Conservation (phyloP, 2,329 filamentous ascomycete genomes). For the Xylariomycetidae sp. region DNA sequence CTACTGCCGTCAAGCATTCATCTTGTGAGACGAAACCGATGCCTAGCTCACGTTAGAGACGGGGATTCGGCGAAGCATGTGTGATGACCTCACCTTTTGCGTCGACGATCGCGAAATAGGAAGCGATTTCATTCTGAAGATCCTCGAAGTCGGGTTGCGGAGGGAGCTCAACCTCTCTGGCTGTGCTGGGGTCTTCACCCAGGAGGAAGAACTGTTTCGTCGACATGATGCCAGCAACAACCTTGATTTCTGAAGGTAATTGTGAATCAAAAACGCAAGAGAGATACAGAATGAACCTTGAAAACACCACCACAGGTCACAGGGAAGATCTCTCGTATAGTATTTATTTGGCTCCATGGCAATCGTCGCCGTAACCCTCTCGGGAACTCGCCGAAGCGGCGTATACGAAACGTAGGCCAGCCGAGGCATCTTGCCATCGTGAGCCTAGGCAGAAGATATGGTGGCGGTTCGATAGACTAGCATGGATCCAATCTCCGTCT, state of each 20-base stretch:
- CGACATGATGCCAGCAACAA: constrained; percentile 22
- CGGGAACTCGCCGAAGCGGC: not conserved
- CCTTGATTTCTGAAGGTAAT: not conserved
- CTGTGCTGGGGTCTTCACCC: constrained; percentile 32
- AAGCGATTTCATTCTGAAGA: constrained; percentile 33
- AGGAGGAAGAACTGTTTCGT: constrained; percentile 35
- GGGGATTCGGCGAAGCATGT: not conserved
- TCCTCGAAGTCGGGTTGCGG: constrained; percentile 28
- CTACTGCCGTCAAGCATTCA: constrained; percentile 24
- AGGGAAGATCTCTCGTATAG: not conserved
- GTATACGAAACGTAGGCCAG: constrained; percentile 1
- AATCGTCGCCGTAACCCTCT: not conserved
- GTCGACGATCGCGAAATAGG: constrained; percentile 38
- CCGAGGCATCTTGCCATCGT: constrained; percentile 3
- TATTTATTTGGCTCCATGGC: not conserved
- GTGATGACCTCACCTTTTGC: constrained; percentile 27
- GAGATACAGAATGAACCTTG: not conserved
- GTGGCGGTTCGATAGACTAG: not conserved
- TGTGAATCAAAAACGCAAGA: not conserved
- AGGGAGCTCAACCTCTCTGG: constrained; percentile 32
- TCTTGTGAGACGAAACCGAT: constrained; percentile 31
- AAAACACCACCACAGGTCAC: not conserved
- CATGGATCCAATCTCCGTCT: not conserved
- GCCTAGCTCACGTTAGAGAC: constrained; percentile 19
- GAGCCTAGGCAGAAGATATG: not conserved